These are phyloP conservation scores for Chaetomiaceae sp. DNA, from an alignment of 2,329 filamentous ascomycete species.

Conservation along the genomic window DNA sequence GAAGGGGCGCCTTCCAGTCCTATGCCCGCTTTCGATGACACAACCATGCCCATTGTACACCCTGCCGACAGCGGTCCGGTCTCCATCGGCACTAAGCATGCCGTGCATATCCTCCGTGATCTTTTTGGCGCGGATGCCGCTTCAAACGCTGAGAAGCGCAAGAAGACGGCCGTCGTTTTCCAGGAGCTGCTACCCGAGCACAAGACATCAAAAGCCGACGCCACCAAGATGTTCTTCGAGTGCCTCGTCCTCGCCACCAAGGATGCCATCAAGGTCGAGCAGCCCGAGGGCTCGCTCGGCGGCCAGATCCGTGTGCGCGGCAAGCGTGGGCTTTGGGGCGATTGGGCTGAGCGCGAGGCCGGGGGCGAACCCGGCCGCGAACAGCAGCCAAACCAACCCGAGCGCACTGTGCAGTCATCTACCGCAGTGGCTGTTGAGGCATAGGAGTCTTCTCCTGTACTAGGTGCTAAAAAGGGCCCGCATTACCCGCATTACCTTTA, in stretches of 20 bases:
- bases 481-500: not conserved
- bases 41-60: constrained; percentile 68
- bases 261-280: constrained; percentile 95
- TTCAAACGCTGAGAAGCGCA: constrained; percentile 65
- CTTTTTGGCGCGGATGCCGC: constrained; percentile 73
- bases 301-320: constrained; percentile 77
- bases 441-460: constrained; percentile 7
- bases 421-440: constrained; percentile 22
- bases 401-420: constrained; percentile 30
- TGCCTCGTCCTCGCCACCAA: constrained; percentile 93
- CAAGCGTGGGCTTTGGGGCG: constrained; percentile 94
- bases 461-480: not conserved
- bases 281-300: constrained; percentile 67
- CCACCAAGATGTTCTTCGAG: constrained; percentile 99
- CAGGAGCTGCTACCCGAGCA: constrained; percentile 84
- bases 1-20: constrained; percentile 44
- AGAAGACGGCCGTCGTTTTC: constrained; percentile 75
- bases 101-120: constrained; percentile 89
- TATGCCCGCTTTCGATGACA: constrained; percentile 70
- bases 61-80: constrained; percentile 81
- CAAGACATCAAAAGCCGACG: constrained; percentile 78
- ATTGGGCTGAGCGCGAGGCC: constrained; percentile 80
- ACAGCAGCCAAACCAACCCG: constrained; percentile 36
- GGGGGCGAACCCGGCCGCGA: constrained; percentile 56
- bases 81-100: constrained; percentile 88